Conservation (phyloP, 352 stramenopile genomes). For the Pythium grandisporangium region DNA sequence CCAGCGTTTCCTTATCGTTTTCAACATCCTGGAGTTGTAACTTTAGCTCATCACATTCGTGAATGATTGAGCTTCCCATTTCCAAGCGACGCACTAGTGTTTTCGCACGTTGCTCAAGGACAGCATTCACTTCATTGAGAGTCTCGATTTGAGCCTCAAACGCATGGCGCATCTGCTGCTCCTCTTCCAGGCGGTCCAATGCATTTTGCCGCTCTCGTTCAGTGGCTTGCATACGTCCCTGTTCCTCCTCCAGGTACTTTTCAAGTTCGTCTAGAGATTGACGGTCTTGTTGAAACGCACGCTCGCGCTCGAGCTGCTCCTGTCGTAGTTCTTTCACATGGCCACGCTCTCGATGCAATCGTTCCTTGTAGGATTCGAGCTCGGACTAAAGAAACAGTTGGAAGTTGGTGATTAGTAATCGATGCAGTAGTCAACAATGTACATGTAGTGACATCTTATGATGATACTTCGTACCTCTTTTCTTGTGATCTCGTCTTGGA, state of each 20-base stretch:
- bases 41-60: constrained; percentile 60
- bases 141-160: constrained; percentile 60
- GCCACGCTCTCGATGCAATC: constrained; percentile 36
- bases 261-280: constrained; percentile 34
- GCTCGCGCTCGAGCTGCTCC: constrained; percentile 32
- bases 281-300: constrained; percentile 18
- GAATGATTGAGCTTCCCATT: constrained; percentile 25
- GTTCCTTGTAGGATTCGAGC: constrained; percentile 29
- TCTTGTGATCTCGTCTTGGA: constrained; percentile 62
- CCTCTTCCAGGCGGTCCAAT: constrained; percentile 39
- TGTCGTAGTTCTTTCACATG: constrained; percentile 49
- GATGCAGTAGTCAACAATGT: no score
- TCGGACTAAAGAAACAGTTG: no score
- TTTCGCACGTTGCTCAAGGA: constrained; percentile 60
- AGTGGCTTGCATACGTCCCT: constrained; percentile 41
- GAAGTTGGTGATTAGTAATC: no score
- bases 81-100: constrained; percentile 59
- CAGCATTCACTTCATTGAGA: constrained; percentile 66
- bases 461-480: constrained; percentile 34
- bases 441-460: no score
- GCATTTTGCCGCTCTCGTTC: constrained; percentile 41
- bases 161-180: constrained; percentile 34
- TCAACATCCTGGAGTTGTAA: constrained; percentile 45
- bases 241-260: constrained; percentile 38
- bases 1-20: constrained; percentile 62